phyloP scores from a whole-genome alignment of 2,329 filamentous ascomycete genomes.

The Teratosphaeria pseudoeucalypti region DNA sequence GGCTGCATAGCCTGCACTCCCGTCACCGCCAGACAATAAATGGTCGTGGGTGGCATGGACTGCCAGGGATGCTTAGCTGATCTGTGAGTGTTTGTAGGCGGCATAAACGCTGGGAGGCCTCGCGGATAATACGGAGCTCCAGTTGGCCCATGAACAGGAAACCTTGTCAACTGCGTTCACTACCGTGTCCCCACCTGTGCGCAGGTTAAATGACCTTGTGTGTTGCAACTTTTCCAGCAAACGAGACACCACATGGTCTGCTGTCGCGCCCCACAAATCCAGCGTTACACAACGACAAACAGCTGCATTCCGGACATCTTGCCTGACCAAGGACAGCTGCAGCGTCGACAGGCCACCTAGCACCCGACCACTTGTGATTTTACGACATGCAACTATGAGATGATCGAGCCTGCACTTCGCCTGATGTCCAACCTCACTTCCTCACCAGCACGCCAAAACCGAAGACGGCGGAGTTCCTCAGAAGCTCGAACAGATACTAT shows the following conservation, averaged over 20 bases:
- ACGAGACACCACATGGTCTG: background rate
- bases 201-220: background rate
- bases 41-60: background rate
- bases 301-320: background rate
- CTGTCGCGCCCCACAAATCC: background rate
- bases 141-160: background rate
- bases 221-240: background rate
- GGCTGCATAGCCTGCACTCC: background rate
- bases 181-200: background rate
- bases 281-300: background rate
- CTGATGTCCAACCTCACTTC: background rate
- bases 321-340: background rate
- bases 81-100: background rate
- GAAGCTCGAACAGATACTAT: conserved; percentile 8
- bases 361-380: background rate
- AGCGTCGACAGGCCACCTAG: background rate
- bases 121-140: background rate
- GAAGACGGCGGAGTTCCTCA: conserved; percentile 2
- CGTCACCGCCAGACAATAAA: background rate
- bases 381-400: background rate
- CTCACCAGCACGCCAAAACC: background rate
- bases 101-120: background rate
- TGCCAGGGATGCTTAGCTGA: background rate
- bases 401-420: background rate
- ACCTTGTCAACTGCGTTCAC: background rate